Evolutionary conservation across 2,329 filamentous ascomycete species (phyloP).

Genomic region (Catunica adiposa): DNA sequence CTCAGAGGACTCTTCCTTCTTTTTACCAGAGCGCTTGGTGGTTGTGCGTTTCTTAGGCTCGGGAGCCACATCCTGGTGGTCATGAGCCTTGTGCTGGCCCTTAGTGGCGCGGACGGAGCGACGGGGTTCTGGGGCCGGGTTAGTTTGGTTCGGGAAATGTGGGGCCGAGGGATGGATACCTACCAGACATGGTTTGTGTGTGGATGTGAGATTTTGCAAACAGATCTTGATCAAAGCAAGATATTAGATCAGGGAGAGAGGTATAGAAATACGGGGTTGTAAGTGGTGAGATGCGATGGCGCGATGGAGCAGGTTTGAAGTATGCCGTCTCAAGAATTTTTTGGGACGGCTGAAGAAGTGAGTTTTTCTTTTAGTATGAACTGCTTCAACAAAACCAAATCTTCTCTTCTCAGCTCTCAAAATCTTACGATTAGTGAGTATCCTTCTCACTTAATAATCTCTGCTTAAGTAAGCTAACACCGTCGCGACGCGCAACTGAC

Average conservation of each 20-base stretch:
- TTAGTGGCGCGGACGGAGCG: slow-evolving; percentile 93
- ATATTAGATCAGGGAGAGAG: no score
- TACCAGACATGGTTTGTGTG: neutral
- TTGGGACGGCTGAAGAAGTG: no score
- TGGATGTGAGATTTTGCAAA: no score
- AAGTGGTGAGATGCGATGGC: no score
- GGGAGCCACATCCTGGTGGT: slow-evolving; percentile 48
- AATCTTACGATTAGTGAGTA: no score
- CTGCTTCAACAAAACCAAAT: no score
- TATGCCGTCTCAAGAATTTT: no score
- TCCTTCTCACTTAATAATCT: neutral
- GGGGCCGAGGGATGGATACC: neutral
- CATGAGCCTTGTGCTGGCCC: slow-evolving; percentile 84
- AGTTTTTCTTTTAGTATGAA: no score
- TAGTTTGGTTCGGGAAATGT: slow-evolving; percentile 17
- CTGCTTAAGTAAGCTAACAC: neutral
- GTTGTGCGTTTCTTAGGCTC: slow-evolving; percentile 35
- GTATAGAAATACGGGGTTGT: no score
- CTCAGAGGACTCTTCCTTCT: slow-evolving; percentile 30
- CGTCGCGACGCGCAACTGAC: neutral
- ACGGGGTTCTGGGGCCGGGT: slow-evolving; percentile 54
- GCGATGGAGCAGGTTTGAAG: no score
- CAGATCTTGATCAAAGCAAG: no score
- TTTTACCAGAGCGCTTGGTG: slow-evolving; percentile 34
- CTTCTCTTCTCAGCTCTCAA: no score